These are phyloP conservation scores for Vitellaria paradoxa DNA, from an alignment of 179 eudicot genomes.

Conservation along the genomic window DNA sequence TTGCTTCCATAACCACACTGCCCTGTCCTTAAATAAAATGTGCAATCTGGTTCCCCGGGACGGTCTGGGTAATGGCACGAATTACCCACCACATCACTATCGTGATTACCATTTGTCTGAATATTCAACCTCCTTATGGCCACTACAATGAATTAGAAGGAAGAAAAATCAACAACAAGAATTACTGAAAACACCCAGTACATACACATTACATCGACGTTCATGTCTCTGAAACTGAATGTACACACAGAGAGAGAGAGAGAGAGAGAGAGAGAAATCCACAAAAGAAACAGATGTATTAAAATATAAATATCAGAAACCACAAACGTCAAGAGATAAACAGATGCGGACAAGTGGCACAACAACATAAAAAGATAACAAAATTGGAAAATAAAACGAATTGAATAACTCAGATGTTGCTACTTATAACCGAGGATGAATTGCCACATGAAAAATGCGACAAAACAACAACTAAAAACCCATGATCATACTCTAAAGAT, in stretches of 20 bases:
- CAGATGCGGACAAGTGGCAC: not conserved
- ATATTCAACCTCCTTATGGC: slow-evolving; percentile 40
- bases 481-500: slow-evolving; percentile 9
- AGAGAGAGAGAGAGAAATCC: not conserved
- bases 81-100: slow-evolving; percentile 24
- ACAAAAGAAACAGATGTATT: too few relatives aligned
- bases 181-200: not conserved
- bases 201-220: not conserved
- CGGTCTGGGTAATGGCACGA: slow-evolving; percentile 46
- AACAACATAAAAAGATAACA: not conserved
- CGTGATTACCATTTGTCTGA: slow-evolving; percentile 14
- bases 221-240: not conserved
- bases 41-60: slow-evolving; percentile 74
- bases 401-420: not conserved
- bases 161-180: slow-evolving; percentile 4
- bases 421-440: not conserved
- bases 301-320: not conserved
- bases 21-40: slow-evolving; percentile 53
- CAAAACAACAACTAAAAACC: not conserved
- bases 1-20: slow-evolving; percentile 59
- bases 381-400: not conserved
- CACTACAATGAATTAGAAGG: slow-evolving; percentile 25
- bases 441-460: not conserved
- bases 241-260: not conserved
- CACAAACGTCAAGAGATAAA: not conserved